Base-by-base conservation (phyloP, 768 basidiomycete species). In the Lactarius psammicola region DNA sequence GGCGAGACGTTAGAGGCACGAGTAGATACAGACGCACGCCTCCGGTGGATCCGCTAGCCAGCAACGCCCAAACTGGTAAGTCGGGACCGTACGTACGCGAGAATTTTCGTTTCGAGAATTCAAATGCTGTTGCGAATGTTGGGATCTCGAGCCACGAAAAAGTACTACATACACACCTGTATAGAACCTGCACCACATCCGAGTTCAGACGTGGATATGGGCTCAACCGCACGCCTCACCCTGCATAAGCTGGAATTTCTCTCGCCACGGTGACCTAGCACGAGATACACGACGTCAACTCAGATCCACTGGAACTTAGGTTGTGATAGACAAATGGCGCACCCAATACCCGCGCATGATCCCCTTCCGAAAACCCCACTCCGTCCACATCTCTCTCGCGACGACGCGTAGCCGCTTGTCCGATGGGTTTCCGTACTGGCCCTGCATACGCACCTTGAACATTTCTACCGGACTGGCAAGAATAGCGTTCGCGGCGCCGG, bases 311-410 rank as follows among this genome's bases (percentile, higher is more conserved):
- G 13, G 15, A n/a, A 17, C 13, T 13, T 64, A 4, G 38, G 56
- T 23, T 13, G 18, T 11, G n/a, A 51, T 8, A 38, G n/a, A 51
- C 9, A 18, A 31, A 28, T 9, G 26, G 72, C 79, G 63, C 66
- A 94, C 95, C 96, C 96, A 98, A 74, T 94, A 98, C 1, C 97
- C 97, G 23, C 97, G 81, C 95, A 99, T 97, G 59, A 98, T 81
- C 6, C 97, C 97, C 68, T 86, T 82, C 61, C 86, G 78, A 68
- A 98, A 87, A 0, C 97, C 96, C 83, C 89, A 94, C 66, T 92
- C 79, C 34, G 73, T 76, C 89, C 93, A 97, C 88, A 95, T 93
- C 69, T 95, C 94, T 26, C 77, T 79, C 18, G 84, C 85, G 10
- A 98, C 82, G 9, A 78, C 81, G 40, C 88, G 78, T 31, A 99